These are phyloP conservation scores for Aspergillus texensis DNA, from an alignment of 2,329 filamentous ascomycete species.

Conservation along the genomic window DNA sequence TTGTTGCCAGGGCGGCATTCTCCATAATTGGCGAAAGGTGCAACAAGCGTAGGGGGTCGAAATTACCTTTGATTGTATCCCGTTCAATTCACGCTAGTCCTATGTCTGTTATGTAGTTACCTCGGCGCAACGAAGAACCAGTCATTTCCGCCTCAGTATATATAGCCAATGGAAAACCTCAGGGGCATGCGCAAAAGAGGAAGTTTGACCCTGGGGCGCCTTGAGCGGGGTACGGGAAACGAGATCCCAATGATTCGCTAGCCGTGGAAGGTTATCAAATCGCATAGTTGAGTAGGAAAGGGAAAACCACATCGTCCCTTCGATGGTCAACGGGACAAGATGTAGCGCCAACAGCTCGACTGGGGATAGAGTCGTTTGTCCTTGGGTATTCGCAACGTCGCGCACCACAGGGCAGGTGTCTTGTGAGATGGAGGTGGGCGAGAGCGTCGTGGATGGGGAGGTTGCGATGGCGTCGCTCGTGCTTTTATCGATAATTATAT, in stretches of 20 bases:
- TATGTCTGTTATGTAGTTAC: background rate
- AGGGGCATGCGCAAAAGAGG: slow-evolving; percentile 32
- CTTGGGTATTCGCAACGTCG: slow-evolving; percentile 15
- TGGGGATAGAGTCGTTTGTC: slow-evolving; percentile 27
- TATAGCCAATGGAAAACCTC: slow-evolving; percentile 43
- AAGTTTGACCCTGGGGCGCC: slow-evolving; percentile 33
- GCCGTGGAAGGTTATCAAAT: slow-evolving; percentile 31
- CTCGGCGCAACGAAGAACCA: background rate
- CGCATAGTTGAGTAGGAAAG: slow-evolving; percentile 39
- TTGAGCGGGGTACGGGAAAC: slow-evolving; percentile 33
- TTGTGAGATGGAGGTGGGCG: slow-evolving; percentile 10
- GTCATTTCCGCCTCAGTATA: slow-evolving; percentile 31
- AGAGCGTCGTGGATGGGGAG: slow-evolving; percentile 19
- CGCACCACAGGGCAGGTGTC: slow-evolving; percentile 26
- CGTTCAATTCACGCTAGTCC: background rate
- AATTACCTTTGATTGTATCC: background rate
- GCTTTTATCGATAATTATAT: slow-evolving; percentile 40
- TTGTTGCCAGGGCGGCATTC: background rate
- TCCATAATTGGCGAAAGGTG: background rate
- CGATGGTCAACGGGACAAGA: slow-evolving; percentile 31
- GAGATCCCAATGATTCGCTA: slow-evolving; percentile 31
- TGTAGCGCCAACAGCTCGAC: slow-evolving; percentile 40
- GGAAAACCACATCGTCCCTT: slow-evolving; percentile 33
- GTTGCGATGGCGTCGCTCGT: slow-evolving; percentile 43
- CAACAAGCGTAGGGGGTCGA: background rate